Base-by-base conservation (phyloP, 257 asterid species). In the Buddleja alternifolia region DNA sequence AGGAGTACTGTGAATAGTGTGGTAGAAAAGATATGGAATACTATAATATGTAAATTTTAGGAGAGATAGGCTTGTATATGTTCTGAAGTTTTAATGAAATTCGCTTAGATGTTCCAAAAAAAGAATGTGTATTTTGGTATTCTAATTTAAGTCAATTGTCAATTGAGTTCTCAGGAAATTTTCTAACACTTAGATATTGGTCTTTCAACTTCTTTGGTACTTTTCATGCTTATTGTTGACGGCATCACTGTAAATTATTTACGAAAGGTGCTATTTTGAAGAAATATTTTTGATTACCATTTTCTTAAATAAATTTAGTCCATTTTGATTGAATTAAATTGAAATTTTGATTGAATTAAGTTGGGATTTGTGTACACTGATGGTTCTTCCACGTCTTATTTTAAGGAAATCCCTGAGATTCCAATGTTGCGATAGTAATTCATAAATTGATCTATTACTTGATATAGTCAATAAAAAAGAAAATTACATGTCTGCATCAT, bases 401-500 rank as follows among this genome's bases (percentile, higher is more conserved):
- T 14, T 11, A 14, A 5, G 44, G 42, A 34, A 47, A 36, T 46
- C 44, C 24, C 40, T n/a, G 48, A 46, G 5, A 53, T 8, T 20
- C 23, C 41, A 25, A 58, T 62, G n/a, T 39, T 16, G 19, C 5
- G 32, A 40, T 8, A 45, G 25, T 25, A 2, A 8, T 11, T 36
- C 7, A 2, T 58, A 3, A 55, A 40, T 55, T 58, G 9, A 12
- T 2, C 16, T 17, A 15, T 44, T 47, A 36, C 37, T 51, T 52
- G 29, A 67, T 62, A 44, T n/a, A 54, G 46, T 15, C 47, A 29
- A 7, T 15, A 7, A 47, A n/a, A n/a, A n/a, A 10, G 21, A 25
- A 15, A 53, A 23, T n/a, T 10, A 8, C 12, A n/a, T 63, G 59
- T 46, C 25, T 65, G 46, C 50, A 8, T 55, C 55, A 25, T 71